phyloP scores from a whole-genome alignment of 78 protist genomes.

The Dictyostelium purpureum region DNA sequence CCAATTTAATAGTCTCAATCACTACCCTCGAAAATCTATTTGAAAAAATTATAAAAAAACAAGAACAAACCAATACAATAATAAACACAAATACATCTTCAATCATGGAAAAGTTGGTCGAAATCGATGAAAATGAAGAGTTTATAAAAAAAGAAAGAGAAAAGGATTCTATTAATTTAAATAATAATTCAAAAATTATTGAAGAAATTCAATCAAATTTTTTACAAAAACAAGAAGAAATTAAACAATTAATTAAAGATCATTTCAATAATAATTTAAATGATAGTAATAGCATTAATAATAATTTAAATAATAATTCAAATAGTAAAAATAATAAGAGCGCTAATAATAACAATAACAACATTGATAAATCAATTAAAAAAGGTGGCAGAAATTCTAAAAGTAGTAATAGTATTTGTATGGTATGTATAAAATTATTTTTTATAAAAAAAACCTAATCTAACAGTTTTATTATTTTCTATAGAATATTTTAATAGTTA shows the following conservation, averaged over 20 bases:
- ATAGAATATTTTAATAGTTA: conserved; percentile 3
- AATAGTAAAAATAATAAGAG: not conserved
- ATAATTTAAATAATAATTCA: not conserved
- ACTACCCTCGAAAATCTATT: not conserved
- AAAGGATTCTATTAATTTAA: not conserved
- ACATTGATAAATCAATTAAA: not conserved
- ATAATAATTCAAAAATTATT: not conserved
- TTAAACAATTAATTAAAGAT: conserved; percentile 2
- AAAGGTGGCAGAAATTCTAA: not conserved
- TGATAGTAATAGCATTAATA: not conserved
- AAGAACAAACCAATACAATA: not conserved
- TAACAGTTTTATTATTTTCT: not conserved
- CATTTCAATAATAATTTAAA: not conserved
- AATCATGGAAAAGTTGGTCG: not conserved
- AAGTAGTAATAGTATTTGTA: not conserved
- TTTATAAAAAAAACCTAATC: not conserved
- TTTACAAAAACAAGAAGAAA: conserved; percentile 12
- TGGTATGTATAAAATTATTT: conserved; percentile 1
- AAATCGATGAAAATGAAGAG: conserved; percentile 16
- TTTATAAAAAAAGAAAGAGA: not conserved
- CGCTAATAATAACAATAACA: not conserved
- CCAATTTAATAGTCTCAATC: not conserved
- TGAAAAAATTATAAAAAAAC: conserved; percentile 25
- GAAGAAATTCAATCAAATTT: conserved; percentile 1
- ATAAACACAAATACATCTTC: not conserved